Base-by-base conservation (phyloP, 371 early-diverging fungal genomes). In the Syncephalastrum sp. region DNA sequence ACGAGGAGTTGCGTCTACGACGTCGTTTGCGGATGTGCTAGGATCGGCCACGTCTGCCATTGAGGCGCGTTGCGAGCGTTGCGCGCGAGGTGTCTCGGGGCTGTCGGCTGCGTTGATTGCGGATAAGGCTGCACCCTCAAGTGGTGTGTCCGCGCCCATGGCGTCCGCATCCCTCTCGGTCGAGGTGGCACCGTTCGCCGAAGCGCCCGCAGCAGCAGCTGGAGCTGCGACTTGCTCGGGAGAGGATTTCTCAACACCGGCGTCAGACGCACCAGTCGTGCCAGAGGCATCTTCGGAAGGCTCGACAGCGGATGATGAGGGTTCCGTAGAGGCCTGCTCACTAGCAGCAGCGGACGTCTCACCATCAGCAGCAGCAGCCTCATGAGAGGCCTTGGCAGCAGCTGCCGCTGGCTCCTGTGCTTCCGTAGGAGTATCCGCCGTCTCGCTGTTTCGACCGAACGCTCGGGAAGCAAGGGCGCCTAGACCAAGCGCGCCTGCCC, bases 401-500 rank as follows among this genome's bases (percentile, higher is more conserved):
- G 33, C 51, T 13, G 38, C 46, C 7, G 54, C 54, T 25, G 44
- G 24, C 3, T 51, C 27, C 24, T 25, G 19, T 4, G 17, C 25
- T 27, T 51, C 38, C 27, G 38, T 38, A 15, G 51, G 51, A 14
- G 38, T 38, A 15, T n/a, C 24, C 27, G n/a, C 12, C 12, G 38
- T 10, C 8, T 33, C 38, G 10, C 8, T 33, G 38, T 33, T 57
- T 41, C 29, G 16, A 24, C 17, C 50, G 23, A 16, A 50, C 0
- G 51, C 51, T 19, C 38, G 25, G 33, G 53, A 33, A 15, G 48
- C 59, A 19, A 59, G 53, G 13, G 53, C 53, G 53, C 62, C 56
- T n/a, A 62, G 24, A 1, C 62, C 62, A 15, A 62, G 24, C 5
- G 42, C 53, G 3, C 54, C 56, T 33, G 53, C 62, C n/a, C 38